Conservation (phyloP, 306 rosid genomes). For the Rosa multiflora region DNA sequence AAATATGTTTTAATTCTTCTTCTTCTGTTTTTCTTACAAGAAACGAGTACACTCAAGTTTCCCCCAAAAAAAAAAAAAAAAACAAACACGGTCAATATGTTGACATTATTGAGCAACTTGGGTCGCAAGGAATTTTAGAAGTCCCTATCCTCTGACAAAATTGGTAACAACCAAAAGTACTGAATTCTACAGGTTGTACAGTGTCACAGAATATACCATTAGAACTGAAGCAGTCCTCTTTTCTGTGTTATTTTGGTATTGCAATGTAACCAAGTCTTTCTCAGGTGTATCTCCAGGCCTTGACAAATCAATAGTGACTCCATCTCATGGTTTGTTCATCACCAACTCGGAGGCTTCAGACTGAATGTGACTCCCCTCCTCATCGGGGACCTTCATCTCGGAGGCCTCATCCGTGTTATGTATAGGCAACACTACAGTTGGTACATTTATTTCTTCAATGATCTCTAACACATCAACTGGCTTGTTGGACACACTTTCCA, state of each 20-base stretch:
- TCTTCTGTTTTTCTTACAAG: too few relatives aligned
- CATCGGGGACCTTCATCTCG: not conserved
- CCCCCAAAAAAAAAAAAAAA: too few relatives aligned
- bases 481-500: slow-evolving; percentile 17
- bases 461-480: slow-evolving; percentile 23
- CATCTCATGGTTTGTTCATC: not conserved
- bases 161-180: not conserved
- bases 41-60: too few relatives aligned
- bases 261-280: not conserved
- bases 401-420: not conserved
- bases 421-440: slow-evolving; percentile 19
- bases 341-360: not conserved
- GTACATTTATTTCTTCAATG: slow-evolving; percentile 15
- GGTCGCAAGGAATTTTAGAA: too few relatives aligned
- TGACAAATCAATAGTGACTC: not conserved
- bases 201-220: not conserved
- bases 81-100: not conserved
- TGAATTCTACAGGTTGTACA: not conserved
- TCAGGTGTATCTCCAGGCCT: not conserved
- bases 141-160: not conserved
- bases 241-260: not conserved
- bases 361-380: slow-evolving; percentile 8
- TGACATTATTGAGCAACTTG: too few relatives aligned
- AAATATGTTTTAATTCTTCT: too few relatives aligned
- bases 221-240: not conserved